Evolutionary conservation across 2,329 filamentous ascomycete genomes (phyloP).

Genomic region (Talaromyces amestolkiae): DNA sequence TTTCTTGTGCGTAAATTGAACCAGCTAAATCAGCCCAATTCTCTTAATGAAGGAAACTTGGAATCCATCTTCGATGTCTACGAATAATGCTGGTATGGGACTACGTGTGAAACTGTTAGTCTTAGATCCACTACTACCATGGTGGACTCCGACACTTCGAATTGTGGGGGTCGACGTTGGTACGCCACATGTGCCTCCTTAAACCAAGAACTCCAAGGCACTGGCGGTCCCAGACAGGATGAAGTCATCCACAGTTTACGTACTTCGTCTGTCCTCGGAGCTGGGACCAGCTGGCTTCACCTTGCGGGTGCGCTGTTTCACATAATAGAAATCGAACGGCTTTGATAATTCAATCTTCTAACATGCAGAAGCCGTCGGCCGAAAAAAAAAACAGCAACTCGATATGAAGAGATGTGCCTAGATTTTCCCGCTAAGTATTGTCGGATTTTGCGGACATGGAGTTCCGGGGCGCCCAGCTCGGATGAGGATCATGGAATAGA

Average conservation of each 20-base stretch:
- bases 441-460: constrained; percentile 4
- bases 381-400: not conserved
- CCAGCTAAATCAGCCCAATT: constrained; percentile 1
- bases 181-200: not conserved
- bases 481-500: constrained; percentile 2
- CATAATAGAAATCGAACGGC: not conserved
- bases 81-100: not conserved
- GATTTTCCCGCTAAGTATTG: constrained; percentile 1
- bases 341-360: constrained; percentile 4
- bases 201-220: not conserved
- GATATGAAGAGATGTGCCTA: constrained; percentile 5
- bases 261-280: constrained; percentile 1
- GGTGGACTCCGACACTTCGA: not conserved
- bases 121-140: not conserved
- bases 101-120: not conserved
- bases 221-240: not conserved
- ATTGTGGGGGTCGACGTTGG: not conserved
- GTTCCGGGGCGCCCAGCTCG: not conserved
- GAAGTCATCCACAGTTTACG: not conserved
- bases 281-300: not conserved
- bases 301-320: not conserved
- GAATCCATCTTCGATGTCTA: not conserved
- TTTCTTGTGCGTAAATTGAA: constrained; percentile 1
- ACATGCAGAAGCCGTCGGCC: not conserved
- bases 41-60: not conserved